These are phyloP conservation scores for Aphanomyces euteiches DNA, from an alignment of 352 stramenopile genomes.

Conservation along the genomic window DNA sequence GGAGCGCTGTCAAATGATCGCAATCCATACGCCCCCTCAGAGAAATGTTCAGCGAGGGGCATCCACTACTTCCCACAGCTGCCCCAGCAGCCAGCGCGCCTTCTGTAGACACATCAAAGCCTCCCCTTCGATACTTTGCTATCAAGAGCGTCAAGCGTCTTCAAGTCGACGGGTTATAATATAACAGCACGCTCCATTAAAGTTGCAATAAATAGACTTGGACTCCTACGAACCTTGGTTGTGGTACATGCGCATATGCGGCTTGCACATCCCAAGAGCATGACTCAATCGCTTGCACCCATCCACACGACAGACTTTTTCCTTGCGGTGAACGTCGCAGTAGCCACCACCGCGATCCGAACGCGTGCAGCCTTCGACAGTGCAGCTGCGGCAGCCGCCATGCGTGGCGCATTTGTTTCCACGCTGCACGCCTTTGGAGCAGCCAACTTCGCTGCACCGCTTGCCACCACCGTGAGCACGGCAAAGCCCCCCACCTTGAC, in stretches of 20 bases:
- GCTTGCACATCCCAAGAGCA: constrained; percentile 83
- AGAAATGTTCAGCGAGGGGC: no score
- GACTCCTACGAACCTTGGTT: background rate
- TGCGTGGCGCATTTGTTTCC: constrained; percentile 83
- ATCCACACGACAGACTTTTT: constrained; percentile 71
- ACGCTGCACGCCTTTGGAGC: constrained; percentile 72
- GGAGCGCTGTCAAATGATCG: no score
- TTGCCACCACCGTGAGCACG: constrained; percentile 75
- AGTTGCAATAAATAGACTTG: no score
- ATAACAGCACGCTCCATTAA: no score
- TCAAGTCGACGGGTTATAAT: no score
- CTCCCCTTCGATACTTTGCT: no score
- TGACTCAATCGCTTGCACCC: constrained; percentile 82
- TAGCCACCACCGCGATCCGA: constrained; percentile 78
- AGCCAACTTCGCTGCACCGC: constrained; percentile 63
- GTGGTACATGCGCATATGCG: constrained; percentile 25
- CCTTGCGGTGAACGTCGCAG: constrained; percentile 78
- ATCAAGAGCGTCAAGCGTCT: no score
- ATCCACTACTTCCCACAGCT: no score
- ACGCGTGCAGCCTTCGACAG: constrained; percentile 73
- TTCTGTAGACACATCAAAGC: no score
- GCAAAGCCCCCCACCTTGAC: constrained; percentile 47
- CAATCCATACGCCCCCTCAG: no score
- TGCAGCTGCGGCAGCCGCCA: constrained; percentile 82
- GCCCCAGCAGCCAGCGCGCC: no score